Percentiles rank a stretch among this genome's conserved stretches.
Conservation (phyloP, 345 rosid genomes). For the Atalantia buxifolia region DNA sequence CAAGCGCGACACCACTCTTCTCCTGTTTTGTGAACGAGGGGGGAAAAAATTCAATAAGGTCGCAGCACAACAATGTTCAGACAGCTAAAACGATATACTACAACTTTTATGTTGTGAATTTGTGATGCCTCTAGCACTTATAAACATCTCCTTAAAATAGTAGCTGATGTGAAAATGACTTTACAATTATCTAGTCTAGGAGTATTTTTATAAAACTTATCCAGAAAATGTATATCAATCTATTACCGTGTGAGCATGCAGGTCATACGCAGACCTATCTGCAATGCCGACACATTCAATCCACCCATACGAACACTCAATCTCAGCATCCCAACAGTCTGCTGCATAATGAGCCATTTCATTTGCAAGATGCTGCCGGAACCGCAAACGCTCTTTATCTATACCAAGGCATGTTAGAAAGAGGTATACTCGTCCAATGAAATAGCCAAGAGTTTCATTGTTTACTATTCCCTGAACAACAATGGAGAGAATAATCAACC, state of each 20-base stretch:
- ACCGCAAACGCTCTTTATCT: slow-evolving; percentile 71
- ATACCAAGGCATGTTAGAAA: slow-evolving; percentile 82
- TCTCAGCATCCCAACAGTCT: slow-evolving; percentile 99
- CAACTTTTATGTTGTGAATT: not conserved
- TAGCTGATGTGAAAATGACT: not conserved
- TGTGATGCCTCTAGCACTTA: not conserved
- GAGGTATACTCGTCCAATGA: slow-evolving; percentile 92
- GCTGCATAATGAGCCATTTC: slow-evolving; percentile 99
- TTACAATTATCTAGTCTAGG: not conserved
- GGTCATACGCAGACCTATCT: slow-evolving; percentile 92
- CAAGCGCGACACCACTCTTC: too few species aligned
- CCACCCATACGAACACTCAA: slow-evolving; percentile 94
- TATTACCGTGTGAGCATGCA: slow-evolving; percentile 77
- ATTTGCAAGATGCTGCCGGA: slow-evolving; percentile 94
- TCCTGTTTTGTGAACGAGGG: too few species aligned
- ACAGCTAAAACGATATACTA: not conserved
- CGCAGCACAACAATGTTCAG: not conserved
- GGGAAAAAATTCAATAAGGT: not conserved
- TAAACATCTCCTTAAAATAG: not conserved
- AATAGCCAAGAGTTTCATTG: slow-evolving; percentile 92
- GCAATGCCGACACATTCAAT: slow-evolving; percentile 98
- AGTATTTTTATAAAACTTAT: not conserved
- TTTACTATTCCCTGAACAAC: slow-evolving; percentile 72
- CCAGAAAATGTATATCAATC: not conserved
- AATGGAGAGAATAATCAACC: slow-evolving; percentile 11